These are phyloP conservation scores for Boletus mariae DNA, from an alignment of 1,284 basidiomycete genomes.

Conservation along the genomic window DNA sequence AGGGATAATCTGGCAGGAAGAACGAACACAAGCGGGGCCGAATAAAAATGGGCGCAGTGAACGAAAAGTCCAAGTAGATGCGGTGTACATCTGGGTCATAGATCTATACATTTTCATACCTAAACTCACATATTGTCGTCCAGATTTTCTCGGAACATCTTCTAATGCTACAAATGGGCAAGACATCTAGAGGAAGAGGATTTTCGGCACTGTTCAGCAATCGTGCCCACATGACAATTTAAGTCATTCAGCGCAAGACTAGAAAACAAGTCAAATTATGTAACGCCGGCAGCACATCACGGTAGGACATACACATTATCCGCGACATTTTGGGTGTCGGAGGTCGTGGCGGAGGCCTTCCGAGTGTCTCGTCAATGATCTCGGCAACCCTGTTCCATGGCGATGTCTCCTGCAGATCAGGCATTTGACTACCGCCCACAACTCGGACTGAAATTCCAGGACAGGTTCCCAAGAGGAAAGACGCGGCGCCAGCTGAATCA, in stretches of 20 bases:
- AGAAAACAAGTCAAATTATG: neutral
- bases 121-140: neutral
- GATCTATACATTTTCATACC: neutral
- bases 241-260: neutral
- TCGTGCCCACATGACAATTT: neutral
- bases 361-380: neutral
- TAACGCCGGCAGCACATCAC: neutral
- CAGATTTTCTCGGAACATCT: neutral
- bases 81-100: neutral
- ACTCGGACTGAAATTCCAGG: constrained; percentile 13
- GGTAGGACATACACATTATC: neutral
- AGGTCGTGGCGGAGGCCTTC: neutral
- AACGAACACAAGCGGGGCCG: neutral
- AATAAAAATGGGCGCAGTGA: neutral
- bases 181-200: neutral
- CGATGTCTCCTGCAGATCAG: constrained; percentile 17
- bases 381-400: constrained; percentile 13
- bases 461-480: constrained; percentile 16
- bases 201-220: neutral
- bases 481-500: constrained; percentile 16
- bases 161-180: neutral
- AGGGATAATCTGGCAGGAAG: neutral
- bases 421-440: constrained; percentile 3
- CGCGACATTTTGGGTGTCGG: neutral
- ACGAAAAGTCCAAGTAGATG: neutral